phyloP scores from a whole-genome alignment of 352 stramenopile species.

The Lagenidium sp. region DNA sequence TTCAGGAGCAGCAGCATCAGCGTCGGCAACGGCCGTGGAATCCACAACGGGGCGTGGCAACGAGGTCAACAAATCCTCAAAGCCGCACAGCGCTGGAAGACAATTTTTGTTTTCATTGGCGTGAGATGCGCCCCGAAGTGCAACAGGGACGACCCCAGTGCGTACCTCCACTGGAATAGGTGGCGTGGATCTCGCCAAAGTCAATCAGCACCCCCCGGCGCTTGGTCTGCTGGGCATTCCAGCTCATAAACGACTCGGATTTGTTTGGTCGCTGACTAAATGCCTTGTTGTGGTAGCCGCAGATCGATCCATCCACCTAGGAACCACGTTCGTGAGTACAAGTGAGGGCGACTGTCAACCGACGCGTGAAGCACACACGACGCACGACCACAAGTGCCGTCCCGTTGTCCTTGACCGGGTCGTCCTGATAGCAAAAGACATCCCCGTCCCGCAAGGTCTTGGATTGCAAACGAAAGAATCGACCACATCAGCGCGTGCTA shows the following conservation, averaged over 20 bases:
- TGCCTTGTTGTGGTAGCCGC: slow-evolving; percentile 54
- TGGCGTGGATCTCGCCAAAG: slow-evolving; percentile 55
- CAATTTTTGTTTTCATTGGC: no score
- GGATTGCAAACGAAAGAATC: background rate
- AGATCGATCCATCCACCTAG: slow-evolving; percentile 60
- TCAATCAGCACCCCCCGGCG: slow-evolving; percentile 38
- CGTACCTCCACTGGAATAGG: slow-evolving; percentile 36
- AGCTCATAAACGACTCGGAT: slow-evolving; percentile 28
- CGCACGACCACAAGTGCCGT: slow-evolving; percentile 38
- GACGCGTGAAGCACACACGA: background rate
- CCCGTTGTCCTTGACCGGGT: slow-evolving; percentile 24
- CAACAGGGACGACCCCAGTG: background rate
- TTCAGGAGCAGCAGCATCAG: no score
- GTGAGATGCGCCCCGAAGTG: no score
- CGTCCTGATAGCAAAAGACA: slow-evolving; percentile 60
- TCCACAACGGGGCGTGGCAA: background rate
- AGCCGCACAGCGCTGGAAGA: slow-evolving; percentile 45
- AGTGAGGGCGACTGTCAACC: background rate
- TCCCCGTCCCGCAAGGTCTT: slow-evolving; percentile 44
- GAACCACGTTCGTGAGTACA: background rate
- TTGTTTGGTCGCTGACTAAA: slow-evolving; percentile 34
- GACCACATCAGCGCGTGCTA: no score
- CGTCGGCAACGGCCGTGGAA: no score
- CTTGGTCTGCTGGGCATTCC: slow-evolving; percentile 39
- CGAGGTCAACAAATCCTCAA: slow-evolving; percentile 33